Evolutionary conservation across 2,329 filamentous ascomycete species (phyloP), one percentile per base, ranked within the genome.

Genomic region (Colletotrichum siamense): DNA sequence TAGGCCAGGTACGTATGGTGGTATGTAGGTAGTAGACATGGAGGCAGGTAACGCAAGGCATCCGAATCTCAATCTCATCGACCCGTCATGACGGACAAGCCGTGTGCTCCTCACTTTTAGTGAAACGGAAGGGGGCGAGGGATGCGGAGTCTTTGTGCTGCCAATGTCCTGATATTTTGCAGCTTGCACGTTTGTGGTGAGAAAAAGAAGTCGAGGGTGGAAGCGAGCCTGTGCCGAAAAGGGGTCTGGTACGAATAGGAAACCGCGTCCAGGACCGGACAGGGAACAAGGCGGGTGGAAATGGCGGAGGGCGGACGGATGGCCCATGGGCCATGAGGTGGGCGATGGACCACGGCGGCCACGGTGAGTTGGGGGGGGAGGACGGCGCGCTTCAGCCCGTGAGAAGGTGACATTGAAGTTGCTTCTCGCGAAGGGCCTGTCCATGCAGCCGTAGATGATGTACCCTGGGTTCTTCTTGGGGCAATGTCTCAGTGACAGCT

Each of bases 61-160:
- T 36, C 44, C 44, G n/a, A 49, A 49, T 49, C 44, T 49, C 44
- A 49, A 49, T 49, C 16, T 22, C 65, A 55, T 67, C 34, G 69
- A 68, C 57, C 63, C 73, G 57, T 64, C 32, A 26, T 49, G 59
- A 61, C 64, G 70, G 64, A 49, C 34, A 57, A 55, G 57, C 69
- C 63, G 59, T 39, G 26, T n/a, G n/a, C 28, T 44, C 44, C 57
- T 69, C 64, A 69, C 26, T 65, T 34, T 73, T 61, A 59, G 70
- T 76, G 73, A 76, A 69, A 76, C 73, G 12, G 49, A 73, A 76
- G 63, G 64, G 69, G 36, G 73, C 69, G 52, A 62, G 73, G 34
- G 69, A 26, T 73, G 73, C 70, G 70, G 73, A 76, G 73, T 65
- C 64, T 61, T 73, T 69, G 70, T 73, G 73, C 73, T 69, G 64